These are phyloP conservation scores for Podospora australis DNA, from an alignment of 495 filamentous ascomycete species.

Conservation along the genomic window DNA sequence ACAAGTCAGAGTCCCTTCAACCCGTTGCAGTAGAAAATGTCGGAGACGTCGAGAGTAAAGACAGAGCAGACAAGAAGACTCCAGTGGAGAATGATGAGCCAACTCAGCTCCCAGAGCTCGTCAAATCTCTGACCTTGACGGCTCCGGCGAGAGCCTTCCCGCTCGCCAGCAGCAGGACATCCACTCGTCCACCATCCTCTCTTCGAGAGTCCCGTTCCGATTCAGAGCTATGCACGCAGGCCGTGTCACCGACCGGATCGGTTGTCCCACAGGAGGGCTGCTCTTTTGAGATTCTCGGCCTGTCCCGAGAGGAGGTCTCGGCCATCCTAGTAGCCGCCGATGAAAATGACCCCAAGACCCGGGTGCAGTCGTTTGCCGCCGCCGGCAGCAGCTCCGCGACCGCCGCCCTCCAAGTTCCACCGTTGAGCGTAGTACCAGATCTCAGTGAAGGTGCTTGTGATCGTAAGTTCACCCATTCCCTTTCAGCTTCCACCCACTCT, in stretches of 20 bases:
- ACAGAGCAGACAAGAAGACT: neutral
- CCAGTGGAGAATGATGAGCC: neutral
- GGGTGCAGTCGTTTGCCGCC: no score
- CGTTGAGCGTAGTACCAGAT: no score
- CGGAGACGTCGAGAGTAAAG: neutral
- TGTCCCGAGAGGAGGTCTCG: neutral
- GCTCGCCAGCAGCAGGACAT: neutral
- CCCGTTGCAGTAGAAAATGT: neutral
- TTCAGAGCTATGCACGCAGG: neutral
- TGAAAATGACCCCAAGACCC: no score
- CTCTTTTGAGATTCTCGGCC: slow-evolving; percentile 1
- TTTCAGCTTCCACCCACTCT: neutral
- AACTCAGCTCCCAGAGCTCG: neutral
- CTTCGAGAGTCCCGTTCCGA: neutral
- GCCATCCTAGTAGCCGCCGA: neutral
- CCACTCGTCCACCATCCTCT: neutral
- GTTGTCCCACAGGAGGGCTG: neutral
- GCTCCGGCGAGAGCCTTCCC: neutral
- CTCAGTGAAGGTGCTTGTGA: no score
- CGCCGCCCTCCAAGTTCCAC: no score
- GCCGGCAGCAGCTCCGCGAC: no score
- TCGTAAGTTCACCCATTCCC: no score
- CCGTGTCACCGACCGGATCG: neutral
- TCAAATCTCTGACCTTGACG: neutral
- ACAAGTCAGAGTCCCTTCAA: neutral